Conservation (phyloP, 2,329 filamentous ascomycete genomes). For the Ustulina deusta region DNA sequence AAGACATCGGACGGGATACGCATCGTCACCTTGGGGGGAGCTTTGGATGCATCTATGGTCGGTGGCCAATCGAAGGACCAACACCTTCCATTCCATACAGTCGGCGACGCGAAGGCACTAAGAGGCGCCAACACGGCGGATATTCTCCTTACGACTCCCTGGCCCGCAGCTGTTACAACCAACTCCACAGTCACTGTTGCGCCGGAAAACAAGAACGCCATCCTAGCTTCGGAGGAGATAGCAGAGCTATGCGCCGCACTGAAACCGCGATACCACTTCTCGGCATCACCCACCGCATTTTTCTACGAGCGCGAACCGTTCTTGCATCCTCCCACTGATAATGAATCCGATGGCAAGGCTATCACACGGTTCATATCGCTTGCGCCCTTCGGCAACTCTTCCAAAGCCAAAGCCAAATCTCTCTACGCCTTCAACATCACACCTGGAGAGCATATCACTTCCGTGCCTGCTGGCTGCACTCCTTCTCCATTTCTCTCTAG, state of each 20-base stretch:
- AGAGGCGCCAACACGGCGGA: constrained; percentile 83
- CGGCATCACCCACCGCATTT: constrained; percentile 71
- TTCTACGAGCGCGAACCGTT: constrained; percentile 96
- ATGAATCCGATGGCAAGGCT: constrained; percentile 62
- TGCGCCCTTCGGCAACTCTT: constrained; percentile 78
- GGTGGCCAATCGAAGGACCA: constrained; percentile 76
- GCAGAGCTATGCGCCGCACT: constrained; percentile 82
- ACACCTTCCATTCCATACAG: constrained; percentile 81
- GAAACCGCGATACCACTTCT: constrained; percentile 93
- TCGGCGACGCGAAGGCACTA: constrained; percentile 79
- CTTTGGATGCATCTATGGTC: constrained; percentile 70
- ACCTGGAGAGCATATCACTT: constrained; percentile 68
- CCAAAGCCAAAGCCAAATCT: constrained; percentile 85
- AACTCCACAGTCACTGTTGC: constrained; percentile 74
- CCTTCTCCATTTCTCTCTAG: constrained; percentile 74
- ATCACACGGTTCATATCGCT: constrained; percentile 93
- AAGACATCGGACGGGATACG: constrained; percentile 91
- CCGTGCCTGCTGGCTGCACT: constrained; percentile 78
- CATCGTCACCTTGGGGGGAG: constrained; percentile 87
- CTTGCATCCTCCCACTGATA: constrained; percentile 69
- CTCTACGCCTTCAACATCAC: constrained; percentile 84
- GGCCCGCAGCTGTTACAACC: constrained; percentile 79
- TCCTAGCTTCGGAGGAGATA: constrained; percentile 72
- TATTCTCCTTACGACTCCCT: constrained; percentile 86
- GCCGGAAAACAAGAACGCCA: constrained; percentile 63